Percentiles rank a stretch among this genome's conserved stretches.
Conservation (phyloP, 108 stramenopile species). For the Fistulifera pelliculosa region DNA sequence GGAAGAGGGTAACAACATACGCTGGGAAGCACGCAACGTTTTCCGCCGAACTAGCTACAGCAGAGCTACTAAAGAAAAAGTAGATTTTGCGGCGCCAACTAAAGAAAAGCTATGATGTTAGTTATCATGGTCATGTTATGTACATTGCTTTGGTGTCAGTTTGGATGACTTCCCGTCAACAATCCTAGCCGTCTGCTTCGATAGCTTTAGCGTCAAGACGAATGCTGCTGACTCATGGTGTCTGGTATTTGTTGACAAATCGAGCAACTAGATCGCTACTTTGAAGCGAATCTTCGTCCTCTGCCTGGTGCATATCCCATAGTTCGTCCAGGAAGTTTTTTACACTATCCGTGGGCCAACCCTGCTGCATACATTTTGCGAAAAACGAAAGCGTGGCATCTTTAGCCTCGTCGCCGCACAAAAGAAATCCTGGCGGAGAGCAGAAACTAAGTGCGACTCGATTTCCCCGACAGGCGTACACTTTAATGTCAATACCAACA, state of each 20-base stretch:
- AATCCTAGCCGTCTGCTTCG: no score
- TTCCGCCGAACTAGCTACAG: conserved; percentile 67
- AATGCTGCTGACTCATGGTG: no score
- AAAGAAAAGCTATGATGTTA: no score
- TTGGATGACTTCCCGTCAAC: no score
- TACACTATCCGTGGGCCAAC: background rate
- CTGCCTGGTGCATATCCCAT: conserved; percentile 20
- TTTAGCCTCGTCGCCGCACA: background rate
- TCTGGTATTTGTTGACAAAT: conserved; percentile 7
- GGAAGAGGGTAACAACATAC: conserved; percentile 76
- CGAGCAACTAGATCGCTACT: conserved; percentile 15
- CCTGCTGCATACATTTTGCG: background rate
- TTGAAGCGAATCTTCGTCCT: conserved; percentile 9
- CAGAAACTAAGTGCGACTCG: background rate
- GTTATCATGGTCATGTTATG: no score
- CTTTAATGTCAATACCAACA: background rate
- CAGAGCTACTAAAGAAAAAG: conserved; percentile 53
- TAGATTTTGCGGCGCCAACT: background rate
- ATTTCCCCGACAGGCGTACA: background rate
- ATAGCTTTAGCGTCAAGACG: no score
- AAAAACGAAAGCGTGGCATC: background rate
- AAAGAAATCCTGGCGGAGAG: background rate
- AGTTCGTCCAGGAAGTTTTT: conserved; percentile 5
- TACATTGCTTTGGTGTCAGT: no score
- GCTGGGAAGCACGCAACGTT: conserved; percentile 81